Evolutionary conservation across 495 filamentous ascomycete genomes (phyloP).

Genomic region (Hypoxylon fragiforme): DNA sequence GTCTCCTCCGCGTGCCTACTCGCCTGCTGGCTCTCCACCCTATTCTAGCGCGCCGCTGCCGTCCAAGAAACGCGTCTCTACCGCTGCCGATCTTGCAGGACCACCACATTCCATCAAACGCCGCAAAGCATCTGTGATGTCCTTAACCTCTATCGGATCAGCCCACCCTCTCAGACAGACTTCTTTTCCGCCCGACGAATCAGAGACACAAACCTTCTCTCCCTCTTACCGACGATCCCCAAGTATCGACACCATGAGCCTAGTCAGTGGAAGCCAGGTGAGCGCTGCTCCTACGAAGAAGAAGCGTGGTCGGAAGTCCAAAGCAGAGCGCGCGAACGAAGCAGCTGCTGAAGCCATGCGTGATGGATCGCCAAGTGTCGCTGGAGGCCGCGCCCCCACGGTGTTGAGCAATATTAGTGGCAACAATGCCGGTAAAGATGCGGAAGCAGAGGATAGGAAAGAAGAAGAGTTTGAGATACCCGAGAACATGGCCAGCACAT

Average conservation of each 20-base stretch:
- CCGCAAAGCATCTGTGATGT: slow-evolving; percentile 64
- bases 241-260: slow-evolving; percentile 64
- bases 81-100: slow-evolving; percentile 45
- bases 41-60: slow-evolving; percentile 54
- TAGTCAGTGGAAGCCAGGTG: slow-evolving; percentile 67
- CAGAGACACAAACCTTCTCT: slow-evolving; percentile 43
- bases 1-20: slow-evolving; percentile 57
- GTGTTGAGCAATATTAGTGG: slow-evolving; percentile 51
- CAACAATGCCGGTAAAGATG: slow-evolving; percentile 27
- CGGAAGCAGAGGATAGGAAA: slow-evolving; percentile 65
- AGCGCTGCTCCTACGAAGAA: slow-evolving; percentile 56
- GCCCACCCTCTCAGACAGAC: slow-evolving; percentile 85
- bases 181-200: slow-evolving; percentile 73
- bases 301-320: slow-evolving; percentile 70
- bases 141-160: slow-evolving; percentile 50
- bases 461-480: slow-evolving; percentile 67
- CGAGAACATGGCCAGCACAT: slow-evolving; percentile 58
- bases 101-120: slow-evolving; percentile 57
- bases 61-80: slow-evolving; percentile 62
- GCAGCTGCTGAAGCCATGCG: slow-evolving; percentile 45
- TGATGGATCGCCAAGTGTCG: slow-evolving; percentile 46
- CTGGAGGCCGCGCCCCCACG: slow-evolving; percentile 54
- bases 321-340: slow-evolving; percentile 58
- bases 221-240: slow-evolving; percentile 62
- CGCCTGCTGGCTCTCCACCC: slow-evolving; percentile 56